Conservation (phyloP, 2,329 filamentous ascomycete genomes). For the Verticillium dahliae region DNA sequence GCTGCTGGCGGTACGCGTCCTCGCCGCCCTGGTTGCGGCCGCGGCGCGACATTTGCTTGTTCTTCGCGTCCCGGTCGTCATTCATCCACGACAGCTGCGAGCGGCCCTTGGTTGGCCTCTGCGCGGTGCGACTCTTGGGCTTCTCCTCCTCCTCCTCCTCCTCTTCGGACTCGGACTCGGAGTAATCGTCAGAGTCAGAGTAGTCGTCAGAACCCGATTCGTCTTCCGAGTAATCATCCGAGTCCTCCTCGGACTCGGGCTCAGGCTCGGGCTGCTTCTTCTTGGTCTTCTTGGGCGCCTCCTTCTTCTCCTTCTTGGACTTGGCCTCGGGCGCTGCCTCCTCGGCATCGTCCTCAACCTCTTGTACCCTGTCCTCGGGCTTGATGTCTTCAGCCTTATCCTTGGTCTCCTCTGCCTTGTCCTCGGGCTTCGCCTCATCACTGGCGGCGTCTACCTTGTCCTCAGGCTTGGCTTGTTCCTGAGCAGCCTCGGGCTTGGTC, state of each 20-base stretch:
- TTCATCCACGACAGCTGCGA: neutral
- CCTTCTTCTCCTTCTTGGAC: slow-evolving; percentile 5
- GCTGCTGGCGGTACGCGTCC: slow-evolving; percentile 12
- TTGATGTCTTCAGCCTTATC: too few species aligned
- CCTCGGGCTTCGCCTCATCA: neutral
- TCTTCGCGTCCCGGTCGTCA: neutral
- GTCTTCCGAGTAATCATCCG: slow-evolving; percentile 13
- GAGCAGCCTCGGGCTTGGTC: neutral
- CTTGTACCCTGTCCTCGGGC: too few species aligned
- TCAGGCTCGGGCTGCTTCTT: slow-evolving; percentile 1
- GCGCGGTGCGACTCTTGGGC: slow-evolving; percentile 2
- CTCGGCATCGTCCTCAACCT: neutral
- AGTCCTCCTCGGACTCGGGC: slow-evolving; percentile 7
- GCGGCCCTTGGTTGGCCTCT: neutral
- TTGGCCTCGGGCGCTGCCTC: neutral
- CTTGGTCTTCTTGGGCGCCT: slow-evolving; percentile 9
- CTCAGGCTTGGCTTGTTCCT: slow-evolving; percentile 1
- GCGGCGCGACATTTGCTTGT: slow-evolving; percentile 2
- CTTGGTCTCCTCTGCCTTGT: neutral
- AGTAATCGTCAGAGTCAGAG: slow-evolving; percentile 10
- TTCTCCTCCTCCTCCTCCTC: slow-evolving; percentile 1
- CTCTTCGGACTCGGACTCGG: neutral
- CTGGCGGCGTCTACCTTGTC: neutral
- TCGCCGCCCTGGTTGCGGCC: neutral
- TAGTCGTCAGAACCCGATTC: slow-evolving; percentile 13